Base-by-base conservation (phyloP, 176 grass and related monocot species). In the Phoenix roebelenii region DNA sequence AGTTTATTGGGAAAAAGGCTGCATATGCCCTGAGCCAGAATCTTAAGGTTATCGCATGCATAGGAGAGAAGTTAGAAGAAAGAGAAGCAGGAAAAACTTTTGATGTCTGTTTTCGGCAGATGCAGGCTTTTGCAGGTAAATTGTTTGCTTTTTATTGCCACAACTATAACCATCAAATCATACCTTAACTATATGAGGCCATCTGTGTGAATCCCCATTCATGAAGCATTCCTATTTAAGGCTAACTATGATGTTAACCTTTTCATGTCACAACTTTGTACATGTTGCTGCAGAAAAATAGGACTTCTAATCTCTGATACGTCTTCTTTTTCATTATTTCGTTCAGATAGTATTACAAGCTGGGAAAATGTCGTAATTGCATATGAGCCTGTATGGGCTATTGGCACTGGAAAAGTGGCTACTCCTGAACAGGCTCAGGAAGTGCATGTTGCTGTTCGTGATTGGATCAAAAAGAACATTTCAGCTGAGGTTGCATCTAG, bases 381-480 rank as follows among this genome's bases (percentile, higher is more conserved):
- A 7, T 98, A 98, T 22, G 93, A 98, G 76, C 93, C 93, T 58
- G 93, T 98, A 23, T 98, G 93, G 93, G 93, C 93, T 67, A 98
- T 98, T 78, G 85, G 93, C 69, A 92, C 88, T 0, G 93, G 93
- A 53, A 98, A 98, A 66, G 93, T 98, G 29, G 93, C 93, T 51
- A 78, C 67, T 73, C 93, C 93, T 12, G 78, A 92, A 56, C 93
- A 92, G 71, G 88, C 93, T 70, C 93, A 92, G 71, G 93, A 98
- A 77, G 88, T 98, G 59, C 93, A 98, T 78, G 85, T 65, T 5
- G 88, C 82, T 57, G 71, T 93, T 18, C 93, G 93, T 4, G 84
- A 83, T 76, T 98, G 93, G 93, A 74, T 98, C 44, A 98, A 92
- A 62, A 89, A 75, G 55, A 92, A 98, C 52, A 67, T 89, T 52